These are phyloP conservation scores for Melastoma malabathricum DNA, from an alignment of 345 rosid genomes.

Conservation along the genomic window DNA sequence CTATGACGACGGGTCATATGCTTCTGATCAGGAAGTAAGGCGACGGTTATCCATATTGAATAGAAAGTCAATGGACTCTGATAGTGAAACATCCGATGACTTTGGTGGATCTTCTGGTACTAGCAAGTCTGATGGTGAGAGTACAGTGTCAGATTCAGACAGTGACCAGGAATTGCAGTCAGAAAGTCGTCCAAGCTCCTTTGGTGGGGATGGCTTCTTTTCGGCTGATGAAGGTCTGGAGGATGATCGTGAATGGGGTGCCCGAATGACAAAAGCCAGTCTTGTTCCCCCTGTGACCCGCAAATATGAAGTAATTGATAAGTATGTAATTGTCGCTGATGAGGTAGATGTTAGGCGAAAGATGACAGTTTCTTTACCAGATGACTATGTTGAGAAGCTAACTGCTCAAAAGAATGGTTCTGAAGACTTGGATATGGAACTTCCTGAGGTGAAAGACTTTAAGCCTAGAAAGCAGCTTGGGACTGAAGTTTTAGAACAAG, in stretches of 20 bases:
- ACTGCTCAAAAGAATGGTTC: constrained; percentile 71
- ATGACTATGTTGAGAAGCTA: constrained; percentile 92
- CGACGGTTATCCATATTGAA: constrained; percentile 75
- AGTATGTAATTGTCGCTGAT: constrained; percentile 71
- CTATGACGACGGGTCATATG: constrained; percentile 57
- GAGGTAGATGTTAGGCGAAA: constrained; percentile 79
- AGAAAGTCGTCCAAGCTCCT: constrained; percentile 44
- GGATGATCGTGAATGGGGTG: constrained; percentile 99
- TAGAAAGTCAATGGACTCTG: constrained; percentile 68
- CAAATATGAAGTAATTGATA: constrained; percentile 85
- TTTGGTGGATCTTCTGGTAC: constrained; percentile 48
- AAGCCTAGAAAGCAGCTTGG: constrained; percentile 91
- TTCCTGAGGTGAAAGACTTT: constrained; percentile 96
- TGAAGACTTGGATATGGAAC: constrained; percentile 98
- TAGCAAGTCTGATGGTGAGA: constrained; percentile 50
- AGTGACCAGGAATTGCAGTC: constrained; percentile 67
- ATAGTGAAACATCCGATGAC: constrained; percentile 87
- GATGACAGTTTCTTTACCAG: constrained; percentile 90
- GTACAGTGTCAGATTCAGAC: constrained; percentile 76
- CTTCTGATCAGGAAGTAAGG: constrained; percentile 85
- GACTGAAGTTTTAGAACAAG: constrained; percentile 87
- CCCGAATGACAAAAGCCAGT: constrained; percentile 97
- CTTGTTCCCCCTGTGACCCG: constrained; percentile 99
- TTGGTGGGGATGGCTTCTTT: constrained; percentile 46
- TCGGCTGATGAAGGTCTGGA: constrained; percentile 47